phyloP scores from a whole-genome alignment of 306 rosid genomes.

The Geum urbanum region DNA sequence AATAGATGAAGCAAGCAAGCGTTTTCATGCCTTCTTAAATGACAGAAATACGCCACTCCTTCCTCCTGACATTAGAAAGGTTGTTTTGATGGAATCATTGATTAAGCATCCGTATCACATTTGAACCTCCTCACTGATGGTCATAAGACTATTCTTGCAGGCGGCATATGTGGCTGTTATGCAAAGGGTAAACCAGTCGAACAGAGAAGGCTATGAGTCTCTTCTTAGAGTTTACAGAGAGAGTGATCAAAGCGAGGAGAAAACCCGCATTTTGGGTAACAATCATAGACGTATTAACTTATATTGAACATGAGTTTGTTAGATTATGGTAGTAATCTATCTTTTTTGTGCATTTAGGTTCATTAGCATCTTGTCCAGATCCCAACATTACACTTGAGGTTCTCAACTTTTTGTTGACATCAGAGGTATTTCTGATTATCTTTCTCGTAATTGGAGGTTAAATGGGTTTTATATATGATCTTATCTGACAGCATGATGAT shows the following conservation, averaged over 20 bases:
- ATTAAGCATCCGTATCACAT: conserved; percentile 7
- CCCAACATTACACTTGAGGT: conserved; percentile 39
- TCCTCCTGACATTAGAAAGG: conserved; percentile 88
- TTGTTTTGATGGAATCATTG: conserved; percentile 28
- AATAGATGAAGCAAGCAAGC: conserved; percentile 67
- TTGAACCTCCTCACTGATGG: conserved; percentile 21
- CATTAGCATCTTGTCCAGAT: conserved; percentile 43
- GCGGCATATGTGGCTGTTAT: conserved; percentile 77
- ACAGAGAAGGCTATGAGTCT: conserved; percentile 60
- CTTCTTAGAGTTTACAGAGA: conserved; percentile 76
- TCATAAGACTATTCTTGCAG: conserved; percentile 43
- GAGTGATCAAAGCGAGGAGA: conserved; percentile 81
- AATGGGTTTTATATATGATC: conserved; percentile 1
- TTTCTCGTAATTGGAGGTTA: conserved; percentile 11
- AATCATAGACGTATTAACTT: not conserved
- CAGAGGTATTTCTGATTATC: conserved; percentile 29
- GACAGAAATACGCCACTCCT: conserved; percentile 76
- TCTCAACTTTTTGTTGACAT: conserved; percentile 43
- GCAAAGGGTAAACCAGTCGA: conserved; percentile 52
- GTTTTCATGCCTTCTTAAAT: conserved; percentile 65
- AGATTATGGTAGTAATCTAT: conserved; percentile 9
- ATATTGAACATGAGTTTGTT: not conserved
- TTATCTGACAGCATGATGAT: conserved; percentile 26
- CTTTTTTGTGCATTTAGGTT: conserved; percentile 24
- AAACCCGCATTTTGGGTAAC: conserved; percentile 79